Percentiles rank a stretch among this genome's conserved stretches.
Evolutionary conservation across 2,329 filamentous ascomycete species (phyloP).

Genomic region (Dendrostoma leiphaemia): DNA sequence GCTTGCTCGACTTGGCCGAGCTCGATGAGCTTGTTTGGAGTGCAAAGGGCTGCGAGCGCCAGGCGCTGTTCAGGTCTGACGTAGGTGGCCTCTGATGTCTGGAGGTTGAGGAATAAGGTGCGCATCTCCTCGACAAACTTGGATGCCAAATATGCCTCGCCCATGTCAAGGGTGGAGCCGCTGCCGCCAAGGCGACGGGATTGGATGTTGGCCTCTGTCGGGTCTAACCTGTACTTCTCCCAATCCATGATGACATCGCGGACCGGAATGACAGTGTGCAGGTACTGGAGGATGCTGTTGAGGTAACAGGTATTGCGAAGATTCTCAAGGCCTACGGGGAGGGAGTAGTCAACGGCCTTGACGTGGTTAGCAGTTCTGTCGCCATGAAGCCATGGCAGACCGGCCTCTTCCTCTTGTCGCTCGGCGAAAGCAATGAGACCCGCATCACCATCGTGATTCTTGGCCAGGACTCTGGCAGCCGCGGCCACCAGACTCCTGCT

Average conservation of each 20-base stretch:
- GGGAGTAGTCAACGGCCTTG: conserved; percentile 39
- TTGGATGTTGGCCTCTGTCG: conserved; percentile 61
- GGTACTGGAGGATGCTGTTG: conserved; percentile 93
- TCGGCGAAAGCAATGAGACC: conserved; percentile 3
- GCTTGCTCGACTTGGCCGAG: conserved; percentile 16
- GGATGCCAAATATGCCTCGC: conserved; percentile 36
- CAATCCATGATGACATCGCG: conserved; percentile 78
- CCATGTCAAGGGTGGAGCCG: conserved; percentile 42
- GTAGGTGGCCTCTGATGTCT: conserved; percentile 57
- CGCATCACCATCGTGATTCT: conserved; percentile 2
- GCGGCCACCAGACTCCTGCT: conserved; percentile 12
- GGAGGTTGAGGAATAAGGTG: conserved; percentile 68
- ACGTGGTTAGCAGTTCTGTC: neutral
- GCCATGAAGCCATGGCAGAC: conserved; percentile 5
- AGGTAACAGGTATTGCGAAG: conserved; percentile 98
- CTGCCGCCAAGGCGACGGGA: conserved; percentile 73
- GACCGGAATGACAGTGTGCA: conserved; percentile 83
- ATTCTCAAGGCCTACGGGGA: conserved; percentile 85
- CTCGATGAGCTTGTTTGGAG: conserved; percentile 25
- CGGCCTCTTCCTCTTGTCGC: conserved; percentile 3
- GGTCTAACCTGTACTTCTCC: conserved; percentile 66
- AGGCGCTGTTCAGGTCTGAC: conserved; percentile 74
- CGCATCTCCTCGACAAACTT: conserved; percentile 74
- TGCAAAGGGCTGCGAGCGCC: conserved; percentile 71
- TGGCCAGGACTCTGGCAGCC: conserved; percentile 7